Evolutionary conservation across 148 eudicot genomes (phyloP).

Genomic region (Cornus kousa): DNA sequence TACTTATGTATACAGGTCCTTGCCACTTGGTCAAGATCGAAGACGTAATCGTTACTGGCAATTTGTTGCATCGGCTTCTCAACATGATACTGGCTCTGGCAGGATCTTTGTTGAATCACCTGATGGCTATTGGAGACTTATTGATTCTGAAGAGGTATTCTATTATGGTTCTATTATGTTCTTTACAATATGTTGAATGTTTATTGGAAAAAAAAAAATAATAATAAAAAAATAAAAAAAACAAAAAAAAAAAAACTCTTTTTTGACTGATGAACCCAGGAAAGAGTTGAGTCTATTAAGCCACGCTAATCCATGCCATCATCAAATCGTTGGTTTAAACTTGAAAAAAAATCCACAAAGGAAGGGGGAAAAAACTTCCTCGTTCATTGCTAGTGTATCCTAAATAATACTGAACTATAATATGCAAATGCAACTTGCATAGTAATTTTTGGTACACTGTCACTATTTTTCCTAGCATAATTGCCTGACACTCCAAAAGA

Average conservation of each 20-base stretch:
- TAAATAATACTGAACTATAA: not conserved
- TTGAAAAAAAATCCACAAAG: too few species aligned
- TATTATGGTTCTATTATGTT: not conserved
- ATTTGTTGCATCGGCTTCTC: conserved; percentile 50
- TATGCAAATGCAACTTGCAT: not conserved
- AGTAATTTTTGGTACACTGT: not conserved
- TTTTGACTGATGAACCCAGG: not conserved
- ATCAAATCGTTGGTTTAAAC: not conserved
- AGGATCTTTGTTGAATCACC: conserved; percentile 57
- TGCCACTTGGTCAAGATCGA: conserved; percentile 63
- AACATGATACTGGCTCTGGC: conserved; percentile 56
- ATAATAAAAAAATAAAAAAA: too few species aligned
- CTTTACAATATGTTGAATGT: not conserved
- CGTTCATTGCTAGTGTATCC: not conserved
- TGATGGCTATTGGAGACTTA: conserved; percentile 52
- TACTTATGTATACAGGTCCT: conserved; percentile 47
- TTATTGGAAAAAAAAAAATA: not conserved
- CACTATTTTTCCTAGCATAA: not conserved
- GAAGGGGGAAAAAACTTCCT: not conserved
- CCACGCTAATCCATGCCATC: not conserved
- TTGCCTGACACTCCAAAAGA: not conserved
- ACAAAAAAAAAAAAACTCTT: too few species aligned
- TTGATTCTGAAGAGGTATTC: conserved; percentile 53
- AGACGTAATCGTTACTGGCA: conserved; percentile 64
- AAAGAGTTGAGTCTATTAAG: not conserved